A percentile compares a stretch with the other conserved stretches of the same genome.
These are phyloP conservation scores for Nemania sp. DNA, from an alignment of 2,329 filamentous ascomycete species.

Conservation along the genomic window DNA sequence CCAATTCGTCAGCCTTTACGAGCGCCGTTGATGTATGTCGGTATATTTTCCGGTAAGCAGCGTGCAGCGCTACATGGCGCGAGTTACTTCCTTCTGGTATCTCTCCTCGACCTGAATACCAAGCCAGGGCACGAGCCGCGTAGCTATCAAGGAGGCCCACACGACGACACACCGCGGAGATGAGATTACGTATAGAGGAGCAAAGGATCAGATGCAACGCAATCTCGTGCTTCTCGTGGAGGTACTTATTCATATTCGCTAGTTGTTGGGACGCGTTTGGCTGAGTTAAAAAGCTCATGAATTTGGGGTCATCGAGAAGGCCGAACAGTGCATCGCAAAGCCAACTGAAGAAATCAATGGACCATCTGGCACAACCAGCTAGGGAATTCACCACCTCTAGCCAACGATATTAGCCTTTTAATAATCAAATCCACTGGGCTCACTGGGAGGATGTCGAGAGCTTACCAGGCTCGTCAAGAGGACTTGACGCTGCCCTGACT, in stretches of 20 bases:
- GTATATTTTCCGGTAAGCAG: slow-evolving; percentile 60
- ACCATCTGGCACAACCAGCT: slow-evolving; percentile 78
- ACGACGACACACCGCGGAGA: slow-evolving; percentile 70
- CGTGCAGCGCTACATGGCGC: slow-evolving; percentile 58
- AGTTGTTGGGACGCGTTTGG: slow-evolving; percentile 45
- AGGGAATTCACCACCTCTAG: slow-evolving; percentile 73
- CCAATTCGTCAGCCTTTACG: slow-evolving; percentile 64
- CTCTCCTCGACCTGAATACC: slow-evolving; percentile 51
- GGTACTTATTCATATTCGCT: slow-evolving; percentile 54
- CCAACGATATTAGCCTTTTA: slow-evolving; percentile 23
- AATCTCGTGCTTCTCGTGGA: slow-evolving; percentile 60
- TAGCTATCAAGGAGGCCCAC: slow-evolving; percentile 61
- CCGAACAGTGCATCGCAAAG: slow-evolving; percentile 62
- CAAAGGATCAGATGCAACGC: slow-evolving; percentile 69
- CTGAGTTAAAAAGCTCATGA: slow-evolving; percentile 54
- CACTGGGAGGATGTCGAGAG: slow-evolving; percentile 5
- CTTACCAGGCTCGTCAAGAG: slow-evolving; percentile 67
- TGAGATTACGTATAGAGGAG: slow-evolving; percentile 73
- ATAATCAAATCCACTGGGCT: background rate
- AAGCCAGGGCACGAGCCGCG: slow-evolving; percentile 54
- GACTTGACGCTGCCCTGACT: slow-evolving; percentile 60
- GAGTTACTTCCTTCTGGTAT: slow-evolving; percentile 50
- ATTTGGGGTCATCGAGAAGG: slow-evolving; percentile 57
- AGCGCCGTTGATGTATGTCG: slow-evolving; percentile 55
- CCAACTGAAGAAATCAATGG: slow-evolving; percentile 70